phyloP scores from a whole-genome alignment of 2,329 filamentous ascomycete species.

The Hymenoscyphus repandus region DNA sequence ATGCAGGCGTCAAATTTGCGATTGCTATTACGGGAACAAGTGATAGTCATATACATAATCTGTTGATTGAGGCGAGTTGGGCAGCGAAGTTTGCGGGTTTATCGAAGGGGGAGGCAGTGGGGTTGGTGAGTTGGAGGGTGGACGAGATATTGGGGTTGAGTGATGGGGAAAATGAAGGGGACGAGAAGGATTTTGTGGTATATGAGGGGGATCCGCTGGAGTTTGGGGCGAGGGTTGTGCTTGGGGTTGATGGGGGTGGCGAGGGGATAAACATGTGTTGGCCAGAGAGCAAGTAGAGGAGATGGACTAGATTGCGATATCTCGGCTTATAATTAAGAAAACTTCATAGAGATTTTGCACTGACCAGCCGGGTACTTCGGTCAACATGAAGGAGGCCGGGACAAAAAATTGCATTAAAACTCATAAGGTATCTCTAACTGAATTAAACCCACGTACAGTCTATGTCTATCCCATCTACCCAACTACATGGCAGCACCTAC shows the following conservation, averaged over 20 bases:
- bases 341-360: too few relatives aligned
- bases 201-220: constrained; percentile 40
- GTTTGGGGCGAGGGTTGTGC: constrained; percentile 36
- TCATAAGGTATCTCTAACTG: too few relatives aligned
- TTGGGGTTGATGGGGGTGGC: constrained; percentile 31
- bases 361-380: too few relatives aligned
- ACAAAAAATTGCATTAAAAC: too few relatives aligned
- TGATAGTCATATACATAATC: constrained; percentile 36
- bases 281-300: constrained; percentile 20
- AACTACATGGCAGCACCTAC: not conserved
- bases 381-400: too few relatives aligned
- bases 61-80: constrained; percentile 37
- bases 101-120: constrained; percentile 31
- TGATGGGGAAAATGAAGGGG: constrained; percentile 14
- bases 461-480: not conserved
- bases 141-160: constrained; percentile 37
- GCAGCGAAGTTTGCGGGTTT: constrained; percentile 37
- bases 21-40: constrained; percentile 28
- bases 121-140: constrained; percentile 37
- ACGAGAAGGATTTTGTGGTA: constrained; percentile 35
- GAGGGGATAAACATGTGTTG: constrained; percentile 33
- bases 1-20: constrained; percentile 37
- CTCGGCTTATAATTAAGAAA: not conserved
- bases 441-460: not conserved
- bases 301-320: too few relatives aligned